These are phyloP conservation scores for Sugiyamaella americana DNA, from an alignment of 805 yeast genomes.

Conservation along the genomic window DNA sequence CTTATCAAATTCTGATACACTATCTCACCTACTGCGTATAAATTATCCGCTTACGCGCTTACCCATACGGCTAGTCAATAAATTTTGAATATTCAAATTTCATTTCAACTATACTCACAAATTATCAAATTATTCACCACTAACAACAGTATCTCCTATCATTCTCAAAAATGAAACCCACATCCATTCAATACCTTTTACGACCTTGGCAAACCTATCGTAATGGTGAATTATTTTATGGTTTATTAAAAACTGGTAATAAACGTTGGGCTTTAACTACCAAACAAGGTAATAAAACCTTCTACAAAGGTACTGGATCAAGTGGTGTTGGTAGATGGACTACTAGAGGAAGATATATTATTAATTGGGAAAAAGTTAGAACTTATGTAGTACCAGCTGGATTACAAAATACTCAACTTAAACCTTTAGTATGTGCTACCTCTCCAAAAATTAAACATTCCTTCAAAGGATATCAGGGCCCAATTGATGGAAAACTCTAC, in stretches of 20 bases:
- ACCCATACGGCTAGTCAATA: too few relatives aligned
- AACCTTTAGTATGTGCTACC: conserved; percentile 72
- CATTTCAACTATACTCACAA: too few relatives aligned
- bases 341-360: conserved; percentile 62
- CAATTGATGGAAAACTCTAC: conserved; percentile 67
- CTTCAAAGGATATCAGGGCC: conserved; percentile 64
- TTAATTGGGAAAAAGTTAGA: conserved; percentile 81
- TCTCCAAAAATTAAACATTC: conserved; percentile 64
- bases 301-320: conserved; percentile 94
- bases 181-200: conserved; percentile 42
- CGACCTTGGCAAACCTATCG: conserved; percentile 86
- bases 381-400: conserved; percentile 78
- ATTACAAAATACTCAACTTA: conserved; percentile 38
- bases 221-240: conserved; percentile 82
- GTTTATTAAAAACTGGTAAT: conserved; percentile 68
- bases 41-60: too few relatives aligned
- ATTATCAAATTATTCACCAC: too few relatives aligned
- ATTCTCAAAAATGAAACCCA: conserved; percentile 33
- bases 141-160: too few relatives aligned
- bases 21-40: too few relatives aligned
- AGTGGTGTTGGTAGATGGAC: conserved; percentile 85
- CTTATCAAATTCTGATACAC: too few relatives aligned
- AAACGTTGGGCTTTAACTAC: conserved; percentile 77
- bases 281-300: conserved; percentile 89
- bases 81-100: too few relatives aligned